These are phyloP conservation scores for Aschersonia sp. DNA, from an alignment of 2,329 filamentous ascomycete genomes.

Conservation along the genomic window DNA sequence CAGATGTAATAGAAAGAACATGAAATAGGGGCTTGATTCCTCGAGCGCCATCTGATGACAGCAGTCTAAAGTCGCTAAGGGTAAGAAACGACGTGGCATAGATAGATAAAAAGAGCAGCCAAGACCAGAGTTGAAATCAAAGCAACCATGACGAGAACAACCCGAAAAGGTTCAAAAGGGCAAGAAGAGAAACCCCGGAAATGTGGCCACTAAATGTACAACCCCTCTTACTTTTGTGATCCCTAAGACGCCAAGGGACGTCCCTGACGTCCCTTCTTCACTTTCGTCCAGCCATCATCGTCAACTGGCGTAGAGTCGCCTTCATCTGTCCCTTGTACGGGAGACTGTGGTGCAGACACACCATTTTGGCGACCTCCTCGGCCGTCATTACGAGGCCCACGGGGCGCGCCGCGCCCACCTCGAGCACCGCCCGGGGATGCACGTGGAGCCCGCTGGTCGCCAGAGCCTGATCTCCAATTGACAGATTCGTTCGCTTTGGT, in stretches of 20 bases:
- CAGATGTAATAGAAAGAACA: background rate
- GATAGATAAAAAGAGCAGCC: slow-evolving; percentile 3
- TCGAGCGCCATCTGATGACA: slow-evolving; percentile 14
- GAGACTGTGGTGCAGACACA: slow-evolving; percentile 22
- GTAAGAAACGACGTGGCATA: background rate
- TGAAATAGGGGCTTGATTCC: slow-evolving; percentile 5
- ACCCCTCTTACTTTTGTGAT: slow-evolving; percentile 12
- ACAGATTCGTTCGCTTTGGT: slow-evolving; percentile 42
- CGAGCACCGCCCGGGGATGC: slow-evolving; percentile 26
- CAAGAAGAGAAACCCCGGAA: background rate
- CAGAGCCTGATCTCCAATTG: slow-evolving; percentile 43
- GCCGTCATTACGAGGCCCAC: slow-evolving; percentile 28
- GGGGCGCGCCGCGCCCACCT: slow-evolving; percentile 19
- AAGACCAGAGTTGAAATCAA: background rate
- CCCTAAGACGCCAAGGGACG: slow-evolving; percentile 12
- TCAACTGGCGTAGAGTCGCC: slow-evolving; percentile 23
- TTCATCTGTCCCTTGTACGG: slow-evolving; percentile 15
- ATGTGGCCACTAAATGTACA: slow-evolving; percentile 12
- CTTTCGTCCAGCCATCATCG: slow-evolving; percentile 53
- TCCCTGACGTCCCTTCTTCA: slow-evolving; percentile 22
- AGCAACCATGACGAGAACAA: background rate
- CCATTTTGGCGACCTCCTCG: slow-evolving; percentile 34
- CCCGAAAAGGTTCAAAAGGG: background rate
- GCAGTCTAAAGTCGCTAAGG: slow-evolving; percentile 10
- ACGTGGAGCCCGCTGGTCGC: slow-evolving; percentile 30